Percentiles rank a stretch among this genome's conserved stretches.
These are phyloP conservation scores for Scheffersomyces spartinae DNA, from an alignment of 805 yeast species.

Conservation along the genomic window DNA sequence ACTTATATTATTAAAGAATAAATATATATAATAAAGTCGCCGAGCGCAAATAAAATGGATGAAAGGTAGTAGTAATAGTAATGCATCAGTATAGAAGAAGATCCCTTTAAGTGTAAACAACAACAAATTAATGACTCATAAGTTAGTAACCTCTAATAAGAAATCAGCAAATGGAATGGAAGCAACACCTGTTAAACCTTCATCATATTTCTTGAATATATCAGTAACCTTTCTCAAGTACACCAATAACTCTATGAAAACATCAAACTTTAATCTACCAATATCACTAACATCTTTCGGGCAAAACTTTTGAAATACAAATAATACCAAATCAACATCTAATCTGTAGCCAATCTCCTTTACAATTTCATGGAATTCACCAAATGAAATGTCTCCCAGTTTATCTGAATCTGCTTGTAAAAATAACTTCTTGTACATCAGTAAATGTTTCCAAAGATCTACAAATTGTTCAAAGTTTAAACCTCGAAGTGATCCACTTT, in stretches of 20 bases:
- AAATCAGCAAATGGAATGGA: constrained; percentile 56
- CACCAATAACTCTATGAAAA: constrained; percentile 70
- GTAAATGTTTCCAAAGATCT: constrained; percentile 55
- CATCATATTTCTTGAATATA: constrained; percentile 65
- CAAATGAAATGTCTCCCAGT: constrained; percentile 50
- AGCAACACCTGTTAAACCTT: constrained; percentile 64
- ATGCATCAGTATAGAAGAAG: too few species aligned
- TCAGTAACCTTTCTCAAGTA: constrained; percentile 70
- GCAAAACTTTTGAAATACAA: constrained; percentile 47
- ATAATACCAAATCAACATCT: constrained; percentile 43
- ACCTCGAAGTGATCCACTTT: constrained; percentile 27
- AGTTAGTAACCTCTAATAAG: constrained; percentile 38
- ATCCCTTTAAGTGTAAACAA: too few species aligned
- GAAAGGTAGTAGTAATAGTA: too few species aligned
- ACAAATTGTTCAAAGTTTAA: constrained; percentile 51
- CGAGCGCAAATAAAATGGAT: too few species aligned
- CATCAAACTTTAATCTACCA: constrained; percentile 56
- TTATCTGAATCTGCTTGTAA: constrained; percentile 48
- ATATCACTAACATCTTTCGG: constrained; percentile 16
- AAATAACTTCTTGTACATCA: constrained; percentile 56
- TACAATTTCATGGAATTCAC: constrained; percentile 51
- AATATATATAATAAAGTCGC: too few species aligned
- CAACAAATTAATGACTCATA: too few species aligned
- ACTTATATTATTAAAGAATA: too few species aligned
- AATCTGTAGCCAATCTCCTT: constrained; percentile 57